Base-by-base conservation (phyloP, 768 basidiomycete species). In the Rossbeevera mucosa region DNA sequence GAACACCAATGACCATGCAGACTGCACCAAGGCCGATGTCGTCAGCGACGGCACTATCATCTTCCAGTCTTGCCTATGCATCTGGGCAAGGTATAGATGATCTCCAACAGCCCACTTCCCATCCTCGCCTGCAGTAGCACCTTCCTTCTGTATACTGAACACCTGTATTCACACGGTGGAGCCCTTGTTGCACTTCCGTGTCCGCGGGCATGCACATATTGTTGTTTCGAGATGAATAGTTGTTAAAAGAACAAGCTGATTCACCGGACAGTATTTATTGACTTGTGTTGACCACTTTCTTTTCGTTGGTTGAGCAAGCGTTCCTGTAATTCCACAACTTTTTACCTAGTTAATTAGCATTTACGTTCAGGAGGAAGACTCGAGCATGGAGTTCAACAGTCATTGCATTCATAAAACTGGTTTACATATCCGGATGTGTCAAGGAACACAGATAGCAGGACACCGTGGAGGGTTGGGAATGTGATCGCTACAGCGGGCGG, bases 151-250 rank as follows among this genome's bases (percentile, higher is more conserved):
- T 42, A 43, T 30, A 30, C 20, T 29, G 40, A 51, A 50, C 44
- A 31, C 36, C 29, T n/a, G n/a, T n/a, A 31, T 33, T 67, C 69
- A 2, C 54, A 61, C 24, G 46, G 54, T 0, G 59, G 58, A 28
- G 68, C 56, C 44, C 55, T 61, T 40, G 52, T 42, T 7, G 53
- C 56, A 13, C 51, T 55, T 52, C 62, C n/a, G 58, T 59, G 55
- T 59, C 67, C 14, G 56, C 69, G 24, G 51, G 60, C n/a, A 59
- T 61, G 57, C n/a, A n/a, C n/a, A n/a, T n/a, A n/a, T n/a, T n/a
- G n/a, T n/a, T n/a, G n/a, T 47, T 53, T 52, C 47, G n/a, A 9
- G 51, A 41, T 26, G 28, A 40, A 45, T 6, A 12, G 20, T 14
- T 26, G 45, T 51, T 30, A 26, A 29, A 28, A 50, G 25, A 50